A percentile compares a stretch with the other conserved stretches of the same genome.
Conservation (phyloP, 108 stramenopile species). For the Skeletonema tropicum region DNA sequence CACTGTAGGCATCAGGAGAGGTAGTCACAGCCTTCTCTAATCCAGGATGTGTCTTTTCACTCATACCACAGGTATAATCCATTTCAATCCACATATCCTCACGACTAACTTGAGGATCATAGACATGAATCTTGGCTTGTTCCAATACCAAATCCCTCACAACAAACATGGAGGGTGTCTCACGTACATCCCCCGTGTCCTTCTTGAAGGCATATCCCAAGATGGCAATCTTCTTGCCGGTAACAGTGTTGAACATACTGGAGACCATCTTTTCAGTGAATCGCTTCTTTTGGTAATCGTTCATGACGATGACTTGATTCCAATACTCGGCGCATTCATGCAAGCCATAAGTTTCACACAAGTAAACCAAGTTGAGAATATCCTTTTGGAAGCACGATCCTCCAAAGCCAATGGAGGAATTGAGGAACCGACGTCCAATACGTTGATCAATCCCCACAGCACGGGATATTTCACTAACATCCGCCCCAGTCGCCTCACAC, state of each 20-base stretch:
- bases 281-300: slow-evolving; percentile 99
- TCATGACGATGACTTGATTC: slow-evolving; percentile 98
- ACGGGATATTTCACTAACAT: slow-evolving; percentile 94
- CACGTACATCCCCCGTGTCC: slow-evolving; percentile 99
- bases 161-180: slow-evolving; percentile 98
- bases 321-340: slow-evolving; percentile 98
- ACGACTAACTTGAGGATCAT: slow-evolving; percentile 97
- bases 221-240: slow-evolving; percentile 98
- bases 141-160: slow-evolving; percentile 94
- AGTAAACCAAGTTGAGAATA: slow-evolving; percentile 99
- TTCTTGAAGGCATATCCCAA: slow-evolving; percentile 99
- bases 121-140: slow-evolving; percentile 92
- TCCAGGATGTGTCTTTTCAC: slow-evolving; percentile 76
- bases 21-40: slow-evolving; percentile 86
- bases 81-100: slow-evolving; percentile 98
- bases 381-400: slow-evolving; percentile 99
- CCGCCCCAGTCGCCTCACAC: slow-evolving; percentile 99
- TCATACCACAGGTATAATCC: slow-evolving; percentile 95
- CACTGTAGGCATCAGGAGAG: slow-evolving; percentile 84
- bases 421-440: slow-evolving; percentile 97
- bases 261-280: slow-evolving; percentile 96
- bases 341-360: slow-evolving; percentile 97
- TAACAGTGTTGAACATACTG: slow-evolving; percentile 99
- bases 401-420: slow-evolving; percentile 98
- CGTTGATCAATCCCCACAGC: slow-evolving; percentile 98